Conservation (phyloP, 768 basidiomycete species). For the Boletus patriciae region DNA sequence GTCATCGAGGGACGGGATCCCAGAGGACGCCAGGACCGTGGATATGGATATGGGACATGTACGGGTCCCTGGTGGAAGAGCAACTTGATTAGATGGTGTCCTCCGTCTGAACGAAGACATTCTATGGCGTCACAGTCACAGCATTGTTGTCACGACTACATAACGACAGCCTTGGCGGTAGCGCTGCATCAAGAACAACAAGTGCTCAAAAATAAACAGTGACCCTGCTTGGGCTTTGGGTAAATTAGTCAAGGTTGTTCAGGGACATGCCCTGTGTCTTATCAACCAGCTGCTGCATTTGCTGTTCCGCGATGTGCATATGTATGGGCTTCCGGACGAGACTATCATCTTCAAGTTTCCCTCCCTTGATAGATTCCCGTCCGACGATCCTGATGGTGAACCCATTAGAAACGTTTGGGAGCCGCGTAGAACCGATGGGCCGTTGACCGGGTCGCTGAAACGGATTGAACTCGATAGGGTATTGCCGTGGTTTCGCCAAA, state of each 20-base stretch:
- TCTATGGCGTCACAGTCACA: conserved; percentile 16
- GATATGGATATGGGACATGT: conserved; percentile 55
- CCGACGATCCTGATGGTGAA: conserved; percentile 32
- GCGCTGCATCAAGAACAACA: no score
- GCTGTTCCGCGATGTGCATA: background rate
- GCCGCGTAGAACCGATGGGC: conserved; percentile 22
- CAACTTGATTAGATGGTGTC: conserved; percentile 43
- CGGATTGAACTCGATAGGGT: conserved; percentile 33
- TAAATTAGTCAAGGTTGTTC: conserved; percentile 30
- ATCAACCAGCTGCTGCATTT: conserved; percentile 14
- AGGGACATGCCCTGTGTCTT: conserved; percentile 21
- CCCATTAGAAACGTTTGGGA: conserved; percentile 35
- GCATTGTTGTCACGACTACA: background rate
- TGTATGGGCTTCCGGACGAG: background rate
- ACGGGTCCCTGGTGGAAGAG: conserved; percentile 53
- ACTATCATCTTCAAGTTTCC: background rate
- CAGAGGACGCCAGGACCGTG: conserved; percentile 72
- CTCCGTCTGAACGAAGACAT: conserved; percentile 87
- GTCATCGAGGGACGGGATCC: conserved; percentile 92
- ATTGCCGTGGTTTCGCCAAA: conserved; percentile 27
- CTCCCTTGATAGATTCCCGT: conserved; percentile 8
- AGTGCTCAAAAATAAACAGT: background rate
- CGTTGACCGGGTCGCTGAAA: conserved; percentile 37
- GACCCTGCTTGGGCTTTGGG: background rate
- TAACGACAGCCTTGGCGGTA: no score